Conservation (phyloP, 1,139 yeast genomes). For the Kluyveromyces sp. region DNA sequence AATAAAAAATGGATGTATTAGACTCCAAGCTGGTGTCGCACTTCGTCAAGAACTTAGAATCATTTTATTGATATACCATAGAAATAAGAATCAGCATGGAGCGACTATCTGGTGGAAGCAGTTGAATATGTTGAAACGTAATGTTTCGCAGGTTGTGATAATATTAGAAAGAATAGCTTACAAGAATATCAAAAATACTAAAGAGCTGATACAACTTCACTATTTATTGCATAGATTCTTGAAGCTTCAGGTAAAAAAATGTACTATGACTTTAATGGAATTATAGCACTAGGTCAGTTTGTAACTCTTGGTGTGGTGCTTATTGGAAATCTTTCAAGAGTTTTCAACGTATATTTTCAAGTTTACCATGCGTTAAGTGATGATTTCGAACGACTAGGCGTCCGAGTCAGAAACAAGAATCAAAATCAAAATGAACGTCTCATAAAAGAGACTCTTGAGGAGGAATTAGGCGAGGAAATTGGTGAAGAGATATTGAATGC, state of each 20-base stretch:
- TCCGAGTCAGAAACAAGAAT: background rate
- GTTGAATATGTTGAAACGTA: conserved; percentile 56
- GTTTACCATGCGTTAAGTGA: conserved; percentile 24
- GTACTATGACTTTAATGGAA: conserved; percentile 55
- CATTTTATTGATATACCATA: conserved; percentile 54
- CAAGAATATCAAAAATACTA: conserved; percentile 5
- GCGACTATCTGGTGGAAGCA: conserved; percentile 70
- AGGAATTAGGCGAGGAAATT: conserved; percentile 17
- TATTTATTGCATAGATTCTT: conserved; percentile 12
- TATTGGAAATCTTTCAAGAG: conserved; percentile 47
- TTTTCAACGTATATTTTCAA: conserved; percentile 30
- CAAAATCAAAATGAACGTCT: background rate
- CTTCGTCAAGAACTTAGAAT: conserved; percentile 47
- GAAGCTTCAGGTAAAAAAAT: conserved; percentile 15
- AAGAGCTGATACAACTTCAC: conserved; percentile 12
- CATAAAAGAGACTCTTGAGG: conserved; percentile 4
- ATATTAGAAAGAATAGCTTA: conserved; percentile 15
- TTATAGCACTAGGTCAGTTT: conserved; percentile 73
- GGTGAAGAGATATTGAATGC: conserved; percentile 6
- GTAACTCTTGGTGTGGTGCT: conserved; percentile 65
- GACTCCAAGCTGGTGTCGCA: conserved; percentile 9
- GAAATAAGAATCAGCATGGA: conserved; percentile 74
- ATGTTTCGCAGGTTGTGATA: conserved; percentile 37
- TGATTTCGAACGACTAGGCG: conserved; percentile 6
- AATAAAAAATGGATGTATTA: background rate